Base-by-base conservation (phyloP, 169 alveolate species). In the Prorocentrum cordatum region DNA sequence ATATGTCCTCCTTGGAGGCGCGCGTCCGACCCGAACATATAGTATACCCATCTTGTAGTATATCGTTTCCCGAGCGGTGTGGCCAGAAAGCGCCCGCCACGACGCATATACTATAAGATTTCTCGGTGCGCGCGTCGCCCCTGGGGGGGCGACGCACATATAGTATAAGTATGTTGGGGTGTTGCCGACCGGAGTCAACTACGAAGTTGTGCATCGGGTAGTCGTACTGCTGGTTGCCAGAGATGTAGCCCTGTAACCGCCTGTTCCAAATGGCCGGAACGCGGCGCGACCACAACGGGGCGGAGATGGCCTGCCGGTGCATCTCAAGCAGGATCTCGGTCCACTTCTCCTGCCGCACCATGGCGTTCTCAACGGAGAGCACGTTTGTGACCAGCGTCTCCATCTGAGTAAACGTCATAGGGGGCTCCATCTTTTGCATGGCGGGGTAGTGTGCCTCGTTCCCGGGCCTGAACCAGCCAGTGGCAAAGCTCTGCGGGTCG, bases 171-270 rank as follows among this genome's bases (percentile, higher is more conserved):
- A n/a, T n/a, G n/a, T n/a, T n/a, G n/a, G n/a, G n/a, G n/a, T n/a
- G n/a, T n/a, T n/a, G n/a, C n/a, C n/a, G n/a, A n/a, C 83, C 83
- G 45, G 32, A 16, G 31, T 27, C 29, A 27, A 31, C 67, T 7
- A 12, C 26, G 36, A 72, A 29, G 45, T 38, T 72, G 45, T 72
- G 83, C 45, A 72, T 32, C 5, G 83, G 83, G 29, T 72, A 72
- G 45, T 72, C 83, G 36, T 27, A 72, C 66, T 72, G 83, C 83
- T 72, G 83, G 9, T 39, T 64, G 7, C 83, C 83, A 18, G 83
- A 14, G 47, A 29, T 32, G 24, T 72, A 72, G 14, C 67, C 67
- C 0, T 27, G 22, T 39, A 72, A 50, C 6, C 83, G 83, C 29
- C 24, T 24, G 67, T n/a, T 24, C 67, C 10, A 45, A 10, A 72